phyloP scores from a whole-genome alignment of 139 green algal genomes.

The Chlorella ohadii region DNA sequence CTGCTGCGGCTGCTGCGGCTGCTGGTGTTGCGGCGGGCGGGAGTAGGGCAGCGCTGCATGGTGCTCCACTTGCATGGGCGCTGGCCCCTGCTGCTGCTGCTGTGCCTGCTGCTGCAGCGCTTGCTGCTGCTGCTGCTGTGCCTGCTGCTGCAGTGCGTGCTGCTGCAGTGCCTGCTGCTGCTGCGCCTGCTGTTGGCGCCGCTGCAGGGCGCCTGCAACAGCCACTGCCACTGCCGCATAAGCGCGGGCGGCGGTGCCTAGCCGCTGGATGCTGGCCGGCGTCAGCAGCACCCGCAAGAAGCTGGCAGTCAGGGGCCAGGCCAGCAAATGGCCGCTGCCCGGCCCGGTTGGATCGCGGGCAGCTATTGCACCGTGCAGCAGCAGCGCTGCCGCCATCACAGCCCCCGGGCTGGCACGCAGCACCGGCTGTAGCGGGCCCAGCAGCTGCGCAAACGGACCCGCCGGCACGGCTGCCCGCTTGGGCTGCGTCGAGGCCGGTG shows the following conservation, averaged over 20 bases:
- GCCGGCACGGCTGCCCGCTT: neutral
- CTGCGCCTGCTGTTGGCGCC: neutral
- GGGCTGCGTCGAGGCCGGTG: neutral
- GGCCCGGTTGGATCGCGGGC: neutral
- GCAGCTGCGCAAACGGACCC: neutral
- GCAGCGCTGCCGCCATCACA: conserved; percentile 12
- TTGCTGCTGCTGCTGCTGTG: neutral
- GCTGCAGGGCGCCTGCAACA: neutral
- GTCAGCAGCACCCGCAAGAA: conserved; percentile 5
- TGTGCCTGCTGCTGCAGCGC: neutral
- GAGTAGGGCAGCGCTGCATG: neutral
- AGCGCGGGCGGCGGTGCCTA: neutral
- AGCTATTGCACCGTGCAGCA: conserved; percentile 16
- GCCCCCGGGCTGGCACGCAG: neutral
- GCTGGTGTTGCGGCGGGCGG: neutral
- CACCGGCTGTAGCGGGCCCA: neutral
- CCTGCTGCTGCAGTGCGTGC: neutral
- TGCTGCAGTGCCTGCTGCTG: neutral
- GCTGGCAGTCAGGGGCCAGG: neutral
- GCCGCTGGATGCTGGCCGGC: neutral
- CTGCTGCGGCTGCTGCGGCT: neutral
- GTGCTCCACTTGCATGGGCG: neutral
- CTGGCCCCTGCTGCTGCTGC: neutral
- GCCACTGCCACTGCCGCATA: neutral
- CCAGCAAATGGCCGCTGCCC: conserved; percentile 11